These are phyloP conservation scores for Melaleuca alternifolia DNA, from an alignment of 345 rosid species.

Conservation along the genomic window DNA sequence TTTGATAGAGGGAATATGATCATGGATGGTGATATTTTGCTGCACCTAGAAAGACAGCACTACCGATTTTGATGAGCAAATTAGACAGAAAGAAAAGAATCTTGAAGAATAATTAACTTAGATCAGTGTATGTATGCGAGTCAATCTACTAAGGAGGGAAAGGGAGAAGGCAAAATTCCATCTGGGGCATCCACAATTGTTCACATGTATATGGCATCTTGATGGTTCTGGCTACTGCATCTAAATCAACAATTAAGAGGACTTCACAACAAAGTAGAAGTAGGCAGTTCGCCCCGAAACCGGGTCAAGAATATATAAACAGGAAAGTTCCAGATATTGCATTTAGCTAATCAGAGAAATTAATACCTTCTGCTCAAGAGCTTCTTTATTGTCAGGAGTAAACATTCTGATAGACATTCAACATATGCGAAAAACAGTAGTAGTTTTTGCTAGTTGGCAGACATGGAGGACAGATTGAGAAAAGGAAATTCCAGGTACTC, in stretches of 20 bases:
- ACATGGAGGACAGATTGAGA: background rate
- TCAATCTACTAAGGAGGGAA: background rate
- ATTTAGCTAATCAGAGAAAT: background rate
- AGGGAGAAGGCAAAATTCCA: background rate
- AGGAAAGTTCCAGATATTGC: background rate
- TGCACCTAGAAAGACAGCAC: background rate
- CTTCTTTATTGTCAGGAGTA: background rate
- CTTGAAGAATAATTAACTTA: background rate
- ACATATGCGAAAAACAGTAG: background rate
- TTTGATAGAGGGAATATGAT: background rate
- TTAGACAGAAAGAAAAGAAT: background rate
- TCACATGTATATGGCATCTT: background rate
- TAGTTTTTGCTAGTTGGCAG: background rate
- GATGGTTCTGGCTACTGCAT: background rate
- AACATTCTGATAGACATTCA: background rate
- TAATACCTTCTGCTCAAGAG: background rate
- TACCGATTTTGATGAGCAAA: background rate
- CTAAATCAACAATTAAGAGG: background rate
- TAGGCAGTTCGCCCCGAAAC: background rate
- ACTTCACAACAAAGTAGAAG: background rate
- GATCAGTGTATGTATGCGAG: background rate
- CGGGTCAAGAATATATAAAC: background rate
- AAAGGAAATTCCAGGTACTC: background rate
- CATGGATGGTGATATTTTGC: background rate
- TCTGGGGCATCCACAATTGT: background rate